Conservation (phyloP, 225 moss, liverwort and hornwort genomes). For the Marchantia polymorpha region DNA sequence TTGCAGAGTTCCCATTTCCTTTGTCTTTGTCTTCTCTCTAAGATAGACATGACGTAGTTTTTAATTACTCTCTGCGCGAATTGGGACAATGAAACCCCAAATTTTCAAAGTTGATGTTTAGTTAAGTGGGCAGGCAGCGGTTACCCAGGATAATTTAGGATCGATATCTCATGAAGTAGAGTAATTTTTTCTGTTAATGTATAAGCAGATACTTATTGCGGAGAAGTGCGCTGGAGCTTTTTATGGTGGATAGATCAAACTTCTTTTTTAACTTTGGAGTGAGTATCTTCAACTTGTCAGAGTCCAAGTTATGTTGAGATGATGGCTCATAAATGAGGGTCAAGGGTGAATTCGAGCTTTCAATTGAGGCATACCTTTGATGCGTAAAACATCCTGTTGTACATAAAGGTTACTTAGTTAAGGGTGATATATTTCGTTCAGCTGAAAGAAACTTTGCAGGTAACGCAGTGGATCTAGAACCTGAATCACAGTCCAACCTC, state of each 20-base stretch:
- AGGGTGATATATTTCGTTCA: not conserved
- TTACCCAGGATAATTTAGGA: not conserved
- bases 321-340: not conserved
- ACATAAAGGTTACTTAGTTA: not conserved
- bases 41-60: no score
- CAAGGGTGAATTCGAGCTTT: not conserved
- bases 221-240: slow-evolving; percentile 89
- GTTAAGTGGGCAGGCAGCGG: no score
- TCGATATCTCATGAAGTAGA: not conserved
- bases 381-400: not conserved
- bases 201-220: slow-evolving; percentile 63
- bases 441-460: not conserved
- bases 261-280: slow-evolving; percentile 98
- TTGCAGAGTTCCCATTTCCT: no score
- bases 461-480: not conserved
- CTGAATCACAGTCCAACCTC: no score
- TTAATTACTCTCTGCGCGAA: no score
- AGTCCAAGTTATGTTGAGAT: not conserved
- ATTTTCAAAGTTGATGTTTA: no score
- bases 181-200: not conserved
- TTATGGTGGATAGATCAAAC: slow-evolving; percentile 97
- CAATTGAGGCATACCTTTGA: not conserved
- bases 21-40: no score
- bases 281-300: slow-evolving; percentile 8
- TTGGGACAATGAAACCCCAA: no score